Percentiles rank a stretch among this genome's conserved stretches.
Evolutionary conservation across 495 filamentous ascomycete genomes (phyloP).

Genomic region (Neurospora sp.): DNA sequence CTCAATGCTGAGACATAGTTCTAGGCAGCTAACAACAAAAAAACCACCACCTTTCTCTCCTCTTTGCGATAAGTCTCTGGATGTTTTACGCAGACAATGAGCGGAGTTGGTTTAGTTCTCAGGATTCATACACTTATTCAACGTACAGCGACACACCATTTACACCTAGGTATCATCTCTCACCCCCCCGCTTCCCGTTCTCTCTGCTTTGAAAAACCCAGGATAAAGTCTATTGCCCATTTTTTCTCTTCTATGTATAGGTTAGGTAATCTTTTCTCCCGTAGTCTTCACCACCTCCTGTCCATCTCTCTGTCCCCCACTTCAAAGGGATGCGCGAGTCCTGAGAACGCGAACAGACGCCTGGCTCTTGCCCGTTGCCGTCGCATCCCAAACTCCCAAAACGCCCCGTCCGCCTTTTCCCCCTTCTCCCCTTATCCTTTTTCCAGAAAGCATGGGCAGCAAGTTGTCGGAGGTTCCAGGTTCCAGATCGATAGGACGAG

Average conservation of each 20-base stretch:
- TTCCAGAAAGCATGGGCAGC: not conserved
- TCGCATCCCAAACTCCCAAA: not conserved
- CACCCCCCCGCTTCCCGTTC: not conserved
- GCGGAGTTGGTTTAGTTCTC: not conserved
- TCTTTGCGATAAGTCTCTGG: too few species aligned
- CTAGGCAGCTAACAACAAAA: too few species aligned
- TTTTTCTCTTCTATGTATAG: not conserved
- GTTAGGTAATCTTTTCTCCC: not conserved
- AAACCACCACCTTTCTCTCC: too few species aligned
- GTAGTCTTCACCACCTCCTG: not conserved
- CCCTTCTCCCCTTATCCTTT: not conserved
- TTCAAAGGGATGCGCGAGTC: not conserved
- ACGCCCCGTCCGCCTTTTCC: not conserved
- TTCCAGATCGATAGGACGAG: not conserved
- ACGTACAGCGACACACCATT: not conserved
- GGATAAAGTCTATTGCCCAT: not conserved
- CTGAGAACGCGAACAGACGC: not conserved
- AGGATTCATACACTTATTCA: not conserved
- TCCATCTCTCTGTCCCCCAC: not conserved
- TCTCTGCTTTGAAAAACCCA: not conserved
- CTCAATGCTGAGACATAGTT: too few species aligned
- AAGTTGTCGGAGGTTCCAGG: not conserved
- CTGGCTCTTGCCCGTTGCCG: not conserved
- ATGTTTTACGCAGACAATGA: too few species aligned
- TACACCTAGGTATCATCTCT: too few species aligned